Conservation (phyloP, 805 yeast species). For the Helenozyma rhizophorensis region DNA sequence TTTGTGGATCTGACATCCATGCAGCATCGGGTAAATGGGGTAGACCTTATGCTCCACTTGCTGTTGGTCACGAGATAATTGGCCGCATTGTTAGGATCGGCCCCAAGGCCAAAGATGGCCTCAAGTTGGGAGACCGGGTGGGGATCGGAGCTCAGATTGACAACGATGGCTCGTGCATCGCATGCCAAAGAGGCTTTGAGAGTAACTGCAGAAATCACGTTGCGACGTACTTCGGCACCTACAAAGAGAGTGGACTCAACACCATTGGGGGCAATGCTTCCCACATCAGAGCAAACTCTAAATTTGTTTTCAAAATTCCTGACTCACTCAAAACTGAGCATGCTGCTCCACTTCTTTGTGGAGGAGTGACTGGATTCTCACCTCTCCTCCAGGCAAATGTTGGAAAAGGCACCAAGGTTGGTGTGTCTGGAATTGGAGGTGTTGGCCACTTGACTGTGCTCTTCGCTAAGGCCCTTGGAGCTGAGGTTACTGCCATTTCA, state of each 20-base stretch:
- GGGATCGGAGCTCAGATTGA: conserved; percentile 71
- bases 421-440: conserved; percentile 63
- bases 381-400: conserved; percentile 17
- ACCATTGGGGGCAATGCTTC: conserved; percentile 17
- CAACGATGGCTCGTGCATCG: conserved; percentile 11
- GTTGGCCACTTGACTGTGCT: conserved; percentile 62
- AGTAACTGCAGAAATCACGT: conserved; percentile 13
- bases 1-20: conserved; percentile 63
- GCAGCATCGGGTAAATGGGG: conserved; percentile 52
- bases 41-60: conserved; percentile 16
- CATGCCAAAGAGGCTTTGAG: conserved; percentile 8
- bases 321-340: conserved; percentile 10
- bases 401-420: conserved; percentile 40
- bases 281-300: conserved; percentile 14
- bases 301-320: conserved; percentile 16
- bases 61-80: conserved; percentile 27
- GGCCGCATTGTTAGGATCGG: conserved; percentile 16
- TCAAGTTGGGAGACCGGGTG: conserved; percentile 67
- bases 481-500: conserved; percentile 57
- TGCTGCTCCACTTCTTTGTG: conserved; percentile 19
- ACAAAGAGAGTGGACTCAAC: conserved; percentile 9
- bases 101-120: conserved; percentile 18
- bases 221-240: conserved; percentile 10
- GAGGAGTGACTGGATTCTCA: conserved; percentile 19
- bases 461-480: conserved; percentile 59